These are phyloP conservation scores for Penicillium subrubescens DNA, from an alignment of 495 filamentous ascomycete genomes.

Conservation along the genomic window DNA sequence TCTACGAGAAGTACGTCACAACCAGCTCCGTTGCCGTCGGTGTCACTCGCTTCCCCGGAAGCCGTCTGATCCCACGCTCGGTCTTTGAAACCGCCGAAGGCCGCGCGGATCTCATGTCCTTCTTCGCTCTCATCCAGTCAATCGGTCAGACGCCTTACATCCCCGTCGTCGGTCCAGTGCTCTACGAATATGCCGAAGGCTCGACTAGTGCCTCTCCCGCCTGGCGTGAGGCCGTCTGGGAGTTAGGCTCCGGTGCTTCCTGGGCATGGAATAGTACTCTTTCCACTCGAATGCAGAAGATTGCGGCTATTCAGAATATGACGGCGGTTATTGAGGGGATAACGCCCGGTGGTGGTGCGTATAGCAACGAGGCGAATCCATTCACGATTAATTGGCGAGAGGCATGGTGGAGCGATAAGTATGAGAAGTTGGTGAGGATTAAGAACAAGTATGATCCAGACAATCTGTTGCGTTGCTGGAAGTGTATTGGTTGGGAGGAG, in stretches of 20 bases:
- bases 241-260: background rate
- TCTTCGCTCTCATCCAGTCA: background rate
- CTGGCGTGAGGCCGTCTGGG: background rate
- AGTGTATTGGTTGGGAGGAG: background rate
- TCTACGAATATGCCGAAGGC: background rate
- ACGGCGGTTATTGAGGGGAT: background rate
- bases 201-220: background rate
- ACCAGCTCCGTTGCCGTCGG: background rate
- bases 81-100: background rate
- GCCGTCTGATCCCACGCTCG: background rate
- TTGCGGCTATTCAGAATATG: background rate
- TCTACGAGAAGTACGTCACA: background rate
- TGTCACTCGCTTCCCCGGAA: background rate
- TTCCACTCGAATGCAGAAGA: background rate
- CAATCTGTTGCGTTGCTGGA: background rate
- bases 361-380: background rate
- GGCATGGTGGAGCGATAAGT: background rate
- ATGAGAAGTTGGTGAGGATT: background rate
- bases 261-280: background rate
- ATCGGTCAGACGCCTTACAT: background rate
- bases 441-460: background rate
- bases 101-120: background rate
- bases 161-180: background rate
- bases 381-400: background rate
- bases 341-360: background rate